A percentile compares a stretch with the other conserved stretches of the same genome.
Conservation (phyloP, 179 eudicot genomes). For the Gypsophila paniculata region DNA sequence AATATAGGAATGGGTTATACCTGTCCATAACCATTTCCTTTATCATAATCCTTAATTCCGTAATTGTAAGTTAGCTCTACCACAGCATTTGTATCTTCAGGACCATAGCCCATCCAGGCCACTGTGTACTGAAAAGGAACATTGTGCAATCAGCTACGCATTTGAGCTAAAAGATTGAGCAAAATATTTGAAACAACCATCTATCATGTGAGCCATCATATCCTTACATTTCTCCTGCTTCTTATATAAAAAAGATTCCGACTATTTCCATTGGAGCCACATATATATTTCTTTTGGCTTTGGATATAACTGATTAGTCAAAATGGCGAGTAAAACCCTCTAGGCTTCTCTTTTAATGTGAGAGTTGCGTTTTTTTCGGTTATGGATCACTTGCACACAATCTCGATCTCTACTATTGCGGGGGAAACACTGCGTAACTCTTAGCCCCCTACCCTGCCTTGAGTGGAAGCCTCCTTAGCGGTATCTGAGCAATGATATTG, state of each 20-base stretch:
- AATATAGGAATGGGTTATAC: conserved; percentile 25
- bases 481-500: too few relatives aligned
- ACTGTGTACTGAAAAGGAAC: conserved; percentile 40
- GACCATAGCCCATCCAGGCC: conserved; percentile 72
- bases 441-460: too few relatives aligned
- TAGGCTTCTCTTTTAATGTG: too few relatives aligned
- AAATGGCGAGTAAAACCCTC: too few relatives aligned
- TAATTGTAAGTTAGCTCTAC: conserved; percentile 64
- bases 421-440: too few relatives aligned
- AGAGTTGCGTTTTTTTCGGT: too few relatives aligned
- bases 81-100: conserved; percentile 60
- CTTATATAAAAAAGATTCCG: background rate
- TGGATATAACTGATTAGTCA: too few relatives aligned
- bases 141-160: conserved; percentile 14
- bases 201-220: background rate
- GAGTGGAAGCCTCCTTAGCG: too few relatives aligned
- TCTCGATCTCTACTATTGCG: too few relatives aligned
- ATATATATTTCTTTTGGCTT: too few relatives aligned
- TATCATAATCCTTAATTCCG: conserved; percentile 58
- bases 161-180: background rate
- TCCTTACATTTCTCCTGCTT: background rate
- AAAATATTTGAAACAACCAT: background rate
- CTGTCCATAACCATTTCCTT: conserved; percentile 77
- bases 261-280: background rate
- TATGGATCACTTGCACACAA: too few relatives aligned